Evolutionary conservation across 129 eudicot species (phyloP), one percentile per base, ranked within the genome.

Genomic region (Flaveria brownii): DNA sequence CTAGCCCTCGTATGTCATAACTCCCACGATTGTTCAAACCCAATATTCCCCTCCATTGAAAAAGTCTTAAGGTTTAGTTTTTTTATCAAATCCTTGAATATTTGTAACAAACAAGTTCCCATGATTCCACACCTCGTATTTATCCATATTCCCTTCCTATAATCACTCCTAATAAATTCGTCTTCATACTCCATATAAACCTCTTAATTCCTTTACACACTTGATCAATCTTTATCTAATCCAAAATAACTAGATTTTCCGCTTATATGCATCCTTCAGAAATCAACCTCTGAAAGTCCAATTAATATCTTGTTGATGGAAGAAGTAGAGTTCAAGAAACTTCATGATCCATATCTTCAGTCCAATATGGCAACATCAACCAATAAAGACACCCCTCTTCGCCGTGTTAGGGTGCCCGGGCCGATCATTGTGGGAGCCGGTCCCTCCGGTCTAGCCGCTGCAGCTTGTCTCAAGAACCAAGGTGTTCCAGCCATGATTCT

Each of bases 391-490:
- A 25, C 41, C 52, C 36, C 76, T 7, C 59, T 49, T 49, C 74
- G 43, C 14, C 23, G 85, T 71, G 74, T 86, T 43, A 52, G 86
- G 85, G 87, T 80, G 20, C 76, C 69, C 25, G 89, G 87, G 13
- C 87, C 89, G 23, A 82, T 86, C 77, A 82, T 86, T 23, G 78
- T 86, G 9, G 89, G 89, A 11, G 89, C 89, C 1, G 89, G 89
- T 55, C 89, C 89, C 3, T 86, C 89, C 0, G 89, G 89, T 23
- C 80, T 86, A 17, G 89, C 87, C 2, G 87, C 80, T 2, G 87
- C 89, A 2, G 84, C 87, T n/a, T 82, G 87, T 80, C 85, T 86
- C n/a, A 79, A 62, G 69, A 70, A 86, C 64, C 77, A 80, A 15
- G 85, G 83, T 52, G 83, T 86, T 50, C 89, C 89, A 12, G 43